Percentiles rank a stretch among this genome's conserved stretches.
These are phyloP conservation scores for Nicotiana tomentosiformis DNA, from an alignment of 257 asterid species.

Conservation along the genomic window DNA sequence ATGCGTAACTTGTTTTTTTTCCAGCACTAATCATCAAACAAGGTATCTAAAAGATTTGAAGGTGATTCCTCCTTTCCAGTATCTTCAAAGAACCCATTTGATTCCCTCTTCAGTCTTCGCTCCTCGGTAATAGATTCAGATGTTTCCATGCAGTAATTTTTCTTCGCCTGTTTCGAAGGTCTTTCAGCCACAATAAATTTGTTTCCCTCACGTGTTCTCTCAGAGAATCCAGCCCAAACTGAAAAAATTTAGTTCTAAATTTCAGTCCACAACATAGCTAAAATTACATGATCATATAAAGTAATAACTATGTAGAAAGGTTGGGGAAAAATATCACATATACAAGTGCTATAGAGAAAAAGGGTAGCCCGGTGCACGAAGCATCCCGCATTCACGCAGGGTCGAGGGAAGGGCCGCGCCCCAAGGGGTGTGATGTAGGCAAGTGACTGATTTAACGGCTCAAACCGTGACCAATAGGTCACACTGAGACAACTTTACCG, in stretches of 20 bases:
- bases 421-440: too few species aligned
- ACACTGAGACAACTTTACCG: too few species aligned
- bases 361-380: too few species aligned
- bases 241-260: constrained; percentile 6
- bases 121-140: constrained; percentile 74
- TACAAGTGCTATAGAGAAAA: neutral
- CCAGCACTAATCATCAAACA: constrained; percentile 45
- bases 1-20: neutral
- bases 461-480: too few species aligned
- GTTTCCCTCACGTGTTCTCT: constrained; percentile 91
- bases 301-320: neutral
- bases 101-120: constrained; percentile 66
- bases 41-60: constrained; percentile 57
- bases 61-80: constrained; percentile 49
- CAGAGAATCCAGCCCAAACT: constrained; percentile 98
- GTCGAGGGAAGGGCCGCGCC: too few species aligned
- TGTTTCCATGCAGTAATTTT: constrained; percentile 53
- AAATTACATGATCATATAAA: neutral
- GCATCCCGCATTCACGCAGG: too few species aligned
- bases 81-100: constrained; percentile 56
- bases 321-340: neutral
- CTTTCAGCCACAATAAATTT: constrained; percentile 82
- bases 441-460: too few species aligned
- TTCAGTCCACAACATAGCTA: neutral
- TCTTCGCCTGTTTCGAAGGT: constrained; percentile 45